Conservation (phyloP, 148 eudicot genomes). For the Heliosperma pusillum region DNA sequence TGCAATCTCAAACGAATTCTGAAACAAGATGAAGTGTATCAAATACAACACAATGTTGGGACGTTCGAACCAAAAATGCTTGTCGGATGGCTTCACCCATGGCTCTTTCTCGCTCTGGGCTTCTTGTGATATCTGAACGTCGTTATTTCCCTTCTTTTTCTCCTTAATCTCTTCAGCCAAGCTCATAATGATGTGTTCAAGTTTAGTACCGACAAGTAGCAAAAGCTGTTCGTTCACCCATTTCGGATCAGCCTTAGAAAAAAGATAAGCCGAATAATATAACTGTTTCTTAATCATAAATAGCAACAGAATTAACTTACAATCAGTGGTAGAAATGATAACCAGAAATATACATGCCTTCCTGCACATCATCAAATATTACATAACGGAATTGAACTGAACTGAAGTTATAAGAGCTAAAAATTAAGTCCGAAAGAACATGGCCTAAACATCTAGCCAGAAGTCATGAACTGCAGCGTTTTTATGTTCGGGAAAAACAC, state of each 20-base stretch:
- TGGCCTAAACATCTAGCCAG: background rate
- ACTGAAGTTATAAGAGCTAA: no score
- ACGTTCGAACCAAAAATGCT: conserved; percentile 77
- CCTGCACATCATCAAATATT: conserved; percentile 49
- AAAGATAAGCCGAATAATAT: background rate
- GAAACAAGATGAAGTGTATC: conserved; percentile 94
- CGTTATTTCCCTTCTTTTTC: conserved; percentile 24
- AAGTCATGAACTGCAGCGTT: background rate
- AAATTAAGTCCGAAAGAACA: no score
- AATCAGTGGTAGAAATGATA: conserved; percentile 75
- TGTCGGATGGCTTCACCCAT: conserved; percentile 64
- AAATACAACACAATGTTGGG: conserved; percentile 66
- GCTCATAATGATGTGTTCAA: conserved; percentile 67
- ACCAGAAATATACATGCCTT: conserved; percentile 84
- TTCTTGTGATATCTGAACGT: conserved; percentile 17
- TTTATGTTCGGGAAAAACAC: background rate
- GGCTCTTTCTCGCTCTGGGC: conserved; percentile 29
- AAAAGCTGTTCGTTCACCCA: conserved; percentile 61
- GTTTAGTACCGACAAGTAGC: conserved; percentile 81
- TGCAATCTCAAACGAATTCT: conserved; percentile 85
- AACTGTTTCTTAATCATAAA: background rate
- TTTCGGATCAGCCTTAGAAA: conserved; percentile 6
- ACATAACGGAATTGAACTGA: background rate
- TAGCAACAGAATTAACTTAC: conserved; percentile 43
- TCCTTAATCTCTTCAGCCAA: conserved; percentile 64